Base-by-base conservation (phyloP, 208 protist genomes). In the Trypanosoma cruzi region DNA sequence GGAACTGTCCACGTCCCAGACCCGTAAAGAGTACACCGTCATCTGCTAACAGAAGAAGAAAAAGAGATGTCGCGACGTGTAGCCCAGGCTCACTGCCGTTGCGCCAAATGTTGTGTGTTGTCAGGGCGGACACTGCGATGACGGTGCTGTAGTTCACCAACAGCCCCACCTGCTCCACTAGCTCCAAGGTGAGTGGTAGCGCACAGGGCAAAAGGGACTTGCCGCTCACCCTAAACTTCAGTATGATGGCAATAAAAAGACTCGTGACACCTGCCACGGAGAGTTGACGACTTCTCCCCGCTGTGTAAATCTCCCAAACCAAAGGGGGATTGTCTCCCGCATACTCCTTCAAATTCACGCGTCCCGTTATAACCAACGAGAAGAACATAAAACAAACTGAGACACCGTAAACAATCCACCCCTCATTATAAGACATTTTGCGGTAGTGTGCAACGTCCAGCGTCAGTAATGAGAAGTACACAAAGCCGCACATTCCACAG, bases 1-100 rank as follows among this genome's bases (percentile, higher is more conserved):
- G 89, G 64, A 85, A 89, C 48, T 78, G 56, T 44, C 73, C 71
- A 60, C 66, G 52, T 49, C 50, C 68, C 13, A 92, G 75, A 0
- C 54, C 71, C 18, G 67, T 63, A 64, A 95, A 91, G 26, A 92
- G 42, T 28, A 80, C 48, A 6, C 73, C 79, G 64, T 93, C 90
- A 62, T 93, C 74, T n/a, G 83, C 73, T 44, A 96, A 66, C 31
- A 96, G 72, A 32, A 92, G 68, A n/a, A 96, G 71, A 26, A 96
- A 78, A 8, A 85, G 57, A 16, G 84, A 81, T 32, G 73, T 75
- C 32, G 79, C 13, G 3, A 89, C 85, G 62, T 89, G 84, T n/a
- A 92, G 53, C n/a, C 67, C 69, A 11, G 88, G 84, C 68, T 89
- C 88, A 59, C 71, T 81, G 56, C 82, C 78, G 59, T 89, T 86